phyloP scores from a whole-genome alignment of 805 yeast genomes.

The Starmerella khaoyaiensis region DNA sequence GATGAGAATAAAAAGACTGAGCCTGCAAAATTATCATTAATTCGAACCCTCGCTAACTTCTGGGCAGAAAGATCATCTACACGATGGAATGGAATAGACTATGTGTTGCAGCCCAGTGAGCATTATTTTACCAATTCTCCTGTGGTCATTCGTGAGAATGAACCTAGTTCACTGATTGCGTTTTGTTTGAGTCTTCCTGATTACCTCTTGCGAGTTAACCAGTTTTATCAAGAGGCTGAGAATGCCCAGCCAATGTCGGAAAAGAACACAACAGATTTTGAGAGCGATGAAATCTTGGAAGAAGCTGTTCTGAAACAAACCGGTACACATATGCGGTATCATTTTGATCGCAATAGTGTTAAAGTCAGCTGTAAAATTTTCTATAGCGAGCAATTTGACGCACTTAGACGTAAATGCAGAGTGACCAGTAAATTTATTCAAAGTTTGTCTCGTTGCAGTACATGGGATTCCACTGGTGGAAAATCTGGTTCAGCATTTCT shows the following conservation, averaged over 20 bases:
- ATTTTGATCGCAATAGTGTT: conserved; percentile 74
- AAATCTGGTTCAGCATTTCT: conserved; percentile 90
- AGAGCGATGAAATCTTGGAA: conserved; percentile 36
- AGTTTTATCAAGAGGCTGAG: conserved; percentile 23
- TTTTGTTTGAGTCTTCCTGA: conserved; percentile 81
- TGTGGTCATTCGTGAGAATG: conserved; percentile 89
- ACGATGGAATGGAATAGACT: conserved; percentile 82
- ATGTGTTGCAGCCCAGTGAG: conserved; percentile 68
- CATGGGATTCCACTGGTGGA: conserved; percentile 95
- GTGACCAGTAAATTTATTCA: conserved; percentile 64
- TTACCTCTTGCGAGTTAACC: conserved; percentile 50
- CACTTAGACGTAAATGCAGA: conserved; percentile 75
- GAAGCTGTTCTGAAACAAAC: conserved; percentile 62
- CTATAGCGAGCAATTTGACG: conserved; percentile 93
- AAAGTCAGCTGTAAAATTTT: conserved; percentile 83
- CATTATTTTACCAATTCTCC: conserved; percentile 89
- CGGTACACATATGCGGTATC: conserved; percentile 84
- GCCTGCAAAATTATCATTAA: conserved; percentile 35
- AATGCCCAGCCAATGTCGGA: too few relatives aligned
- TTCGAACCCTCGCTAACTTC: conserved; percentile 74
- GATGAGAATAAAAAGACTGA: conserved; percentile 12
- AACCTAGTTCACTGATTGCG: conserved; percentile 88
- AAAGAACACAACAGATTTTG: conserved; percentile 11
- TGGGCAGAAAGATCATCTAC: conserved; percentile 98
- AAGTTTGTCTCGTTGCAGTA: conserved; percentile 81